Conservation (phyloP, 805 yeast genomes). For the Saccharomycopsis malanga region DNA sequence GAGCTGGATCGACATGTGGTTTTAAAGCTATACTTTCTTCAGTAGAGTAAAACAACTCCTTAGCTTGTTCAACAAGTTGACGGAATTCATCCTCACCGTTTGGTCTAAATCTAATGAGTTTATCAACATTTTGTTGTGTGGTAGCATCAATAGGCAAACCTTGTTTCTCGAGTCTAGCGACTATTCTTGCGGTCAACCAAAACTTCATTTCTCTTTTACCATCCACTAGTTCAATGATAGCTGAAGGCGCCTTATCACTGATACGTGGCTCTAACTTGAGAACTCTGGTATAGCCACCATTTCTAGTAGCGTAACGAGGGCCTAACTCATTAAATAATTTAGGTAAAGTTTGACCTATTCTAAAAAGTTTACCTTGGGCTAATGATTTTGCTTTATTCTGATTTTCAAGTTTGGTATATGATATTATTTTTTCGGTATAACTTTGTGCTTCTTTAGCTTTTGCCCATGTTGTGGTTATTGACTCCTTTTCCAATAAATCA, state of each 20-base stretch:
- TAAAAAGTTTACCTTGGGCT: conserved; percentile 38
- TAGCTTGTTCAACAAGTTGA: conserved; percentile 54
- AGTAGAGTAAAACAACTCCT: conserved; percentile 35
- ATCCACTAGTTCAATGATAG: conserved; percentile 81
- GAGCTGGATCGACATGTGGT: not conserved
- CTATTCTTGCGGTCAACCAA: conserved; percentile 74
- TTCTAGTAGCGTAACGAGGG: conserved; percentile 53
- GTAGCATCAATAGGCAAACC: conserved; percentile 44
- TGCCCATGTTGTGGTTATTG: conserved; percentile 65
- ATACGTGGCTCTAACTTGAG: conserved; percentile 76
- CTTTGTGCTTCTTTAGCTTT: conserved; percentile 67
- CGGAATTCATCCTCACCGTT: conserved; percentile 50
- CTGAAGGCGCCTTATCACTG: conserved; percentile 87
- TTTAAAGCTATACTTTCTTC: conserved; percentile 19
- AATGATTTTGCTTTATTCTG: conserved; percentile 27
- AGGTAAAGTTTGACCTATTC: conserved; percentile 46
- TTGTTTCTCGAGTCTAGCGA: conserved; percentile 71
- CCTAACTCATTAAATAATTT: conserved; percentile 61
- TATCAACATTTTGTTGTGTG: conserved; percentile 50
- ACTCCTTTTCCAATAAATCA: conserved; percentile 61
- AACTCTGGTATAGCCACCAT: conserved; percentile 82
- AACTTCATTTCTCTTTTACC: conserved; percentile 60
- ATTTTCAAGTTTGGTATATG: conserved; percentile 30
- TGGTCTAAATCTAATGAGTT: conserved; percentile 39
- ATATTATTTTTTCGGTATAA: conserved; percentile 55